These are phyloP conservation scores for Naegleria lovaniensis DNA, from an alignment of 208 protist genomes.

Conservation along the genomic window DNA sequence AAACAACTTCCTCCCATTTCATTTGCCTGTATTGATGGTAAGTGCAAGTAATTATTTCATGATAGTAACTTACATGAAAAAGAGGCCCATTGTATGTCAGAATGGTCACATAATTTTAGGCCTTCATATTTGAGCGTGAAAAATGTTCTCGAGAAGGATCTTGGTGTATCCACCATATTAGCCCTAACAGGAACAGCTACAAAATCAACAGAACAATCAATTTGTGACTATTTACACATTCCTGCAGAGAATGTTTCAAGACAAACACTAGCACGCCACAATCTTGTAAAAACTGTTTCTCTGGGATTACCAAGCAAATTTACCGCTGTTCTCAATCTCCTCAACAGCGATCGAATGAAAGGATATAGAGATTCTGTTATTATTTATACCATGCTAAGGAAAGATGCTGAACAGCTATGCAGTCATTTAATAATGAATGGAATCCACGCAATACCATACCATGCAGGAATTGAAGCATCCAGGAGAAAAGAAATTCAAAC, in stretches of 20 bases:
- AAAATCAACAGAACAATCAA: neutral
- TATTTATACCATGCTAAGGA: conserved; percentile 6
- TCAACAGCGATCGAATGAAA: neutral
- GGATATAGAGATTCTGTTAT: neutral
- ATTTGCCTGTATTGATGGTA: conserved; percentile 67
- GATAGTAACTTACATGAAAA: neutral
- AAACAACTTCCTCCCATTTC: conserved; percentile 33
- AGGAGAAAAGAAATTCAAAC: conserved; percentile 34
- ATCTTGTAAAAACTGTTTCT: neutral
- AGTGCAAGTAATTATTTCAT: neutral
- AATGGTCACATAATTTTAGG: conserved; percentile 90
- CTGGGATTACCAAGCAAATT: neutral
- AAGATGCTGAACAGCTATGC: neutral
- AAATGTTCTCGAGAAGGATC: neutral
- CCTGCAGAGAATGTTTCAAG: neutral
- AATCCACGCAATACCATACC: conserved; percentile 5
- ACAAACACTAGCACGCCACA: neutral
- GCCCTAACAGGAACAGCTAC: conserved; percentile 34
- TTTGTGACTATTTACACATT: neutral
- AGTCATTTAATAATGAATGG: neutral
- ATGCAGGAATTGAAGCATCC: conserved; percentile 16
- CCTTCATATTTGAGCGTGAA: conserved; percentile 29
- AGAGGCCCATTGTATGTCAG: conserved; percentile 90
- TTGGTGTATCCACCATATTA: conserved; percentile 7
- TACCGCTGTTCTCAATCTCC: neutral